Evolutionary conservation across 2,329 filamentous ascomycete genomes (phyloP), one percentile per base, ranked within the genome.

Genomic region (Chaetomium olivaceum): DNA sequence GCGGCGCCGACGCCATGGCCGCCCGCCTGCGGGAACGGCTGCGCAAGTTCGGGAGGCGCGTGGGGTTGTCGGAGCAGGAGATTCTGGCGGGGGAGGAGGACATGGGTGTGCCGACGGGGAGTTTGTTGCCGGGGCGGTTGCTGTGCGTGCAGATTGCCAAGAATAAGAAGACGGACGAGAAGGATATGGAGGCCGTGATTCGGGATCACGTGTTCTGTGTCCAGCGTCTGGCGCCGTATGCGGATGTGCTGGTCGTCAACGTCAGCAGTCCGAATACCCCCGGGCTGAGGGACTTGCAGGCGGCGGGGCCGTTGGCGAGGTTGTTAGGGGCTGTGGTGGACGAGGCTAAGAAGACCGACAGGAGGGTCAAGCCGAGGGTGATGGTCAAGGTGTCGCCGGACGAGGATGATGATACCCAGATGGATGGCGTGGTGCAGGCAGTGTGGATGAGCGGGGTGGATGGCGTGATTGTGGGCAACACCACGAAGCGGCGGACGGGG

Each of bases 311-410:
- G 0, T 80, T 99, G 64, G 94, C 92, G 2, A 82, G 86, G 51
- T 89, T 99, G 56, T 80, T 99, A 50, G 86, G 83, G 11, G 91
- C 91, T 0, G 94, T 98, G 0, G 94, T 98, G 1, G 82, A 87
- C 19, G 91, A 94, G 63, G 93, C 93, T 0, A 81, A 85, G 71
- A 81, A 82, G 68, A 85, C 90, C 14, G 83, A 90, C 31, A 84
- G 93, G 70, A 90, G 87, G 75, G 86, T 83, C 0, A 91, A 89
- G 74, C 92, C 91, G 0, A 87, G 83, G 64, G 92, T 99, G 65
- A 97, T 99, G 92, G 95, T 99, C 73, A 99, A 99, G 81, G 94
- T 99, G 23, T 96, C 92, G 66, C 95, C 95, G 0, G 95, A 99
- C 72, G 95, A 98, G 79, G 92, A 97, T 76, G 87, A 90, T 23